phyloP scores from a whole-genome alignment of 1,284 basidiomycete species.

The Ceratobasidium sp. region DNA sequence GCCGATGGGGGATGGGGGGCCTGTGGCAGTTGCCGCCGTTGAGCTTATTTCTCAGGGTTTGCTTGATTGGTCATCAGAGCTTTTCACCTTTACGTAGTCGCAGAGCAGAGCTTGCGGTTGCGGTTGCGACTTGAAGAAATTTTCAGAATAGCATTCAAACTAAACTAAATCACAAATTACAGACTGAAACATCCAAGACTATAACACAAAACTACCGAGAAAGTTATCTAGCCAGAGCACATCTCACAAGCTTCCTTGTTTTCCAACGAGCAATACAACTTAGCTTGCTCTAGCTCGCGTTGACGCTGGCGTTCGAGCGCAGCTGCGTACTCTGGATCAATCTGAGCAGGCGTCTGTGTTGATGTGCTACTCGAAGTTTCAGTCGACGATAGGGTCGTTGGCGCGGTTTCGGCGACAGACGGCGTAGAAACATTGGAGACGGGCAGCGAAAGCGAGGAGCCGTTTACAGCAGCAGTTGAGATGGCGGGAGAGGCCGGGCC shows the following conservation, averaged over 20 bases:
- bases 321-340: constrained; percentile 85
- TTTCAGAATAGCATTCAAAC: constrained; percentile 27
- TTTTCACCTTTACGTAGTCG: too few species aligned
- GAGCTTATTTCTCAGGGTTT: too few species aligned
- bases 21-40: too few species aligned
- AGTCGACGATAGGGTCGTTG: constrained; percentile 38
- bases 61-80: too few species aligned
- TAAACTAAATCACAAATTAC: constrained; percentile 17
- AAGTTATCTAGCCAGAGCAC: constrained; percentile 69
- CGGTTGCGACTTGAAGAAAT: background rate
- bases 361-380: constrained; percentile 48
- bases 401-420: constrained; percentile 44
- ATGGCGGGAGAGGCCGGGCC: constrained; percentile 37
- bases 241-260: constrained; percentile 91
- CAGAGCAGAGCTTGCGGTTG: background rate
- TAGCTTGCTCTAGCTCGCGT: constrained; percentile 85
- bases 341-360: constrained; percentile 68
- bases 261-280: constrained; percentile 85
- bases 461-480: constrained; percentile 42
- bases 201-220: background rate
- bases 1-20: too few species aligned
- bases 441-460: constrained; percentile 38
- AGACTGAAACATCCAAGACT: constrained; percentile 1
- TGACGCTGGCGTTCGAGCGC: constrained; percentile 80
- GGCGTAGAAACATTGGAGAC: constrained; percentile 20